A percentile compares a stretch with the other conserved stretches of the same genome.
Evolutionary conservation across 768 basidiomycete species (phyloP).

Genomic region (Postia placenta): DNA sequence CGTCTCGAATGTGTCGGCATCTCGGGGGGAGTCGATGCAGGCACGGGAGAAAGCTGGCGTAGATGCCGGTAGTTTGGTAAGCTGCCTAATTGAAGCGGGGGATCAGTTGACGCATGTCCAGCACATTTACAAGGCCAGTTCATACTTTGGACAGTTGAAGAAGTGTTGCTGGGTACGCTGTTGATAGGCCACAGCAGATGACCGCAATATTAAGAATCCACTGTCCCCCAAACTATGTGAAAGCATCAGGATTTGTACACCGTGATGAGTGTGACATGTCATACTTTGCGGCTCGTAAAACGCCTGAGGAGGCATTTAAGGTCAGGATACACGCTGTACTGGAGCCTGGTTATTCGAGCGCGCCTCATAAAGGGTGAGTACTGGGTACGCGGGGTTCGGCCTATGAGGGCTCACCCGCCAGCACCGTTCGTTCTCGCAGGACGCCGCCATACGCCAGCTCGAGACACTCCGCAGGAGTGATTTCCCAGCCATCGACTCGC

Average conservation of each 20-base stretch:
- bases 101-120: too few species aligned
- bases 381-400: neutral
- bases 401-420: constrained; percentile 16
- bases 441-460: constrained; percentile 69
- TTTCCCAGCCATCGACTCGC: constrained; percentile 60
- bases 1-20: constrained; percentile 39
- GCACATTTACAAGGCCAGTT: too few species aligned
- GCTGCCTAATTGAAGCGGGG: too few species aligned
- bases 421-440: constrained; percentile 51
- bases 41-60: constrained; percentile 16
- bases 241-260: constrained; percentile 1
- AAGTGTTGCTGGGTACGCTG: constrained; percentile 37
- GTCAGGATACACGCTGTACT: constrained; percentile 79
- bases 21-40: constrained; percentile 32
- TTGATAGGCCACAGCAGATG: constrained; percentile 52
- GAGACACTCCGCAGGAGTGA: constrained; percentile 65
- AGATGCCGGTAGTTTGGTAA: constrained; percentile 29
- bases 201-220: constrained; percentile 66
- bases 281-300: constrained; percentile 75
- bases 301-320: constrained; percentile 67
- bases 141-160: constrained; percentile 43
- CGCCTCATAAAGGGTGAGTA: neutral
- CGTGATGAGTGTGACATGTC: constrained; percentile 16
- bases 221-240: constrained; percentile 67
- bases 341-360: constrained; percentile 48